Percentiles rank a stretch among this genome's conserved stretches.
Conservation (phyloP, 225 moss, liverwort and hornwort genomes). For the Polytrichum commune region DNA sequence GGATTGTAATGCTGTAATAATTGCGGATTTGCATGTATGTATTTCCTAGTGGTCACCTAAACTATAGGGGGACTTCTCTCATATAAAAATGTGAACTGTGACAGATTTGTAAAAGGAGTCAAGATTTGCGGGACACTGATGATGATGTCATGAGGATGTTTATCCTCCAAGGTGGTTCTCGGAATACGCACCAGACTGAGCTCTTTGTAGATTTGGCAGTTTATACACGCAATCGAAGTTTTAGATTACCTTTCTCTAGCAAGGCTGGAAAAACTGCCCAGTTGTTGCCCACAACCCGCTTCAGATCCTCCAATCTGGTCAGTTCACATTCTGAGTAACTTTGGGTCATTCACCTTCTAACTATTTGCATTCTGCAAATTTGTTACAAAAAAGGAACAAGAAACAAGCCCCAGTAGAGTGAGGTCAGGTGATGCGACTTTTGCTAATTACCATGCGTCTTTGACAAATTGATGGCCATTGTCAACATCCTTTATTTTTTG, state of each 20-base stretch:
- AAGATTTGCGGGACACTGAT: conserved; percentile 41
- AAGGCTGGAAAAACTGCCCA: conserved; percentile 87
- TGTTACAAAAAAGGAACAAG: neutral
- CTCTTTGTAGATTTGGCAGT: conserved; percentile 79
- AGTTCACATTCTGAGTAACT: conserved; percentile 6
- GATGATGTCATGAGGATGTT: conserved; percentile 52
- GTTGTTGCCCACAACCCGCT: conserved; percentile 70
- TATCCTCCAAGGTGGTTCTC: conserved; percentile 73
- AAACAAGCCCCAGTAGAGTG: neutral
- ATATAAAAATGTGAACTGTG: conserved; percentile 2
- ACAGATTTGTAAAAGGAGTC: conserved; percentile 81
- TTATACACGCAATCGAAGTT: conserved; percentile 90
- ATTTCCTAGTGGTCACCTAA: too few relatives aligned
- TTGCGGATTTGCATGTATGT: too few relatives aligned
- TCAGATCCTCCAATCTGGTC: conserved; percentile 56
- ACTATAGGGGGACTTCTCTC: too few relatives aligned
- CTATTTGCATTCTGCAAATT: neutral
- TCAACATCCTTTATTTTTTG: too few relatives aligned
- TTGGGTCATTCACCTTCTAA: neutral
- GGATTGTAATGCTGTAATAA: too few relatives aligned
- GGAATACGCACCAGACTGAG: conserved; percentile 38
- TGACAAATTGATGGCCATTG: too few relatives aligned
- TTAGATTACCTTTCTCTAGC: conserved; percentile 84
- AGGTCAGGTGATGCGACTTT: too few relatives aligned
- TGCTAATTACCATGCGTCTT: too few relatives aligned